Base-by-base conservation (phyloP, 306 rosid species). In the Elaeagnus macrophylla region DNA sequence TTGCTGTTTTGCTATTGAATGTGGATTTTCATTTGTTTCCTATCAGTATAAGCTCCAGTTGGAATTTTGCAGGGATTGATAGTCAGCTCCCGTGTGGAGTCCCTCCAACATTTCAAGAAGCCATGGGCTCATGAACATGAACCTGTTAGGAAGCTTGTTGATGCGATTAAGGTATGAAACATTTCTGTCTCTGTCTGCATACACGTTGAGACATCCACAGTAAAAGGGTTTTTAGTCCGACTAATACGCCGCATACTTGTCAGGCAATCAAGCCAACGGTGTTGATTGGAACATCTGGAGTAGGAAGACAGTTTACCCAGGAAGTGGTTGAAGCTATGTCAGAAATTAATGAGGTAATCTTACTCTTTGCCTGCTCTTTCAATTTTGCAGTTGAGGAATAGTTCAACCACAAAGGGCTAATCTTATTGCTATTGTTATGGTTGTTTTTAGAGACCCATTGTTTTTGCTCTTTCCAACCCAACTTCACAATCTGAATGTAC, bases 71-170 rank as follows among this genome's bases (percentile, higher is more conserved):
- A 90, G 95, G 97, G 97, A 41, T 66, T 90, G 72, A 84, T 90
- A 59, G 95, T 81, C 47, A 72, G 73, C 65, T 86, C 97, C 48
- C 85, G 95, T 16, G 69, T 60, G 75, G 97, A 90, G 7, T 80
- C 97, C 7, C 97, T 90, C 59, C 97, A 90, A 72, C 91, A 80
- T 60, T 90, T 90, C 76, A 90, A 90, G 85, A 78, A 76, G 74
- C 97, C 97, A 0, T 90, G 95, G 95, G 97, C 94, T 59, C 95
- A 86, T 67, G 91, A 90, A 16, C 95, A 84, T 37, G 83, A 80
- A 76, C 94, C 85, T 7, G 61, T 86, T 62, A 43, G 18, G 11
- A 58, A 73, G 55, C 88, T 90, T 13, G 69, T 77, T 14, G 83
- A 86, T 54, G 94, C 81, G 53, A 69, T 90, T 58, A 86, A 86